Conservation (phyloP, 495 filamentous ascomycete species). For the Aspergillus cristatus region DNA sequence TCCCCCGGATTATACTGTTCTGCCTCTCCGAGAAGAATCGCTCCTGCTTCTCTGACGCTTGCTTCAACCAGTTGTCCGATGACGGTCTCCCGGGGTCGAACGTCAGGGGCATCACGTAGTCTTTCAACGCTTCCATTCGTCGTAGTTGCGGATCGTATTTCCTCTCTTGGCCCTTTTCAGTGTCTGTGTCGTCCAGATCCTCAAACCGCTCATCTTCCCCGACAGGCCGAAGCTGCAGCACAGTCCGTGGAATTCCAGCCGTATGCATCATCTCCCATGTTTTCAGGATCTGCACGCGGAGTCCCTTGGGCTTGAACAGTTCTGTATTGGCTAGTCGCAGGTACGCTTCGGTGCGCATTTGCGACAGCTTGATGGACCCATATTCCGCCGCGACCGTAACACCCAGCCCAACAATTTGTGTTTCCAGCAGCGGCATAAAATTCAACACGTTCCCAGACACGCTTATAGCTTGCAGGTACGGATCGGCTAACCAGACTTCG, state of each 20-base stretch:
- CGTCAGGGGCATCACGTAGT: constrained; percentile 5
- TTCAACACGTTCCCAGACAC: constrained; percentile 4
- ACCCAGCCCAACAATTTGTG: constrained; percentile 10
- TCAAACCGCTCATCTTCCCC: neutral
- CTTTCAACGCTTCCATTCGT: constrained; percentile 11
- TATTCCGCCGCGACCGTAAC: constrained; percentile 13
- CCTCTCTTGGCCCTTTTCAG: neutral
- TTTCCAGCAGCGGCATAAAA: constrained; percentile 8
- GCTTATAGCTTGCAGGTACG: constrained; percentile 11
- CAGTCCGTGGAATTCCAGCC: constrained; percentile 7
- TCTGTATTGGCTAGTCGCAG: constrained; percentile 12
- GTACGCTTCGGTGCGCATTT: constrained; percentile 14
- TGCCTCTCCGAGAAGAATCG: constrained; percentile 3
- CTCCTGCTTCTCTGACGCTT: constrained; percentile 8
- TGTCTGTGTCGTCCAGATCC: too few relatives aligned
- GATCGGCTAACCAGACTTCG: constrained; percentile 17
- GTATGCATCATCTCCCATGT: constrained; percentile 13
- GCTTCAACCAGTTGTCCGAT: constrained; percentile 11
- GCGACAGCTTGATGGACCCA: constrained; percentile 7
- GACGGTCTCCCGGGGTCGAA: constrained; percentile 5
- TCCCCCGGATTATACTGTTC: constrained; percentile 1
- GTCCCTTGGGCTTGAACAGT: constrained; percentile 12
- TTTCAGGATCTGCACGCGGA: constrained; percentile 14
- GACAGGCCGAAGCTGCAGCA: constrained; percentile 3
- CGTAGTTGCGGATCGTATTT: constrained; percentile 6